Base-by-base conservation (phyloP, 352 stramenopile genomes). In the Phytophthora niederhauseri region DNA sequence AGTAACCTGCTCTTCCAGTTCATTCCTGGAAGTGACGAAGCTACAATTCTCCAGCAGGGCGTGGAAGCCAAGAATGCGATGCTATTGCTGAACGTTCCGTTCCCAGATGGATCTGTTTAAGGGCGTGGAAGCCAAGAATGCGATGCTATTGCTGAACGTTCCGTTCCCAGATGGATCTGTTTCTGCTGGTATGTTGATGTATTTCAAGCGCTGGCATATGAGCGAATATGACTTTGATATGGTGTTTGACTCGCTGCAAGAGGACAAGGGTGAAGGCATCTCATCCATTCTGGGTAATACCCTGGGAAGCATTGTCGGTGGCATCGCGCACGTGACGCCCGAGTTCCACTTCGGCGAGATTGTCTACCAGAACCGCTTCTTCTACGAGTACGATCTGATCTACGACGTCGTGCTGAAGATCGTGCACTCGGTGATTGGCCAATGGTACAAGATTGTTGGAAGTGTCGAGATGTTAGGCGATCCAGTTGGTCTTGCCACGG, bases 361-460 rank as follows among this genome's bases (percentile, higher is more conserved):
- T 56, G 52, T 77, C 52, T 92, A 91, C 72, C 64, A 75, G 26
- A 92, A 95, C 68, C 84, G 76, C 28, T 96, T 95, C 70, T 93
- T 96, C 51, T 92, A 94, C 71, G 78, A 93, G 63, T 91, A 95
- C 73, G 89, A 95, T 45, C 70, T 96, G 46, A 70, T 95, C 2
- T 90, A 82, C 50, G 84, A 88, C 24, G 87, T 96, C 14, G 64
- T 95, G 6, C 77, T 80, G 50, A 82, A 89, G 60, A 88, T 94
- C 57, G 85, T 95, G 14, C 73, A 85, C 57, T 84, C 78, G 4
- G 85, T 95, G 8, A 66, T 96, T 24, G 77, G 86, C 0, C 89
- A 96, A 66, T 96, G 89, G 89, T 96, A 96, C 74, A 95, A 94
- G 66, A 93, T 96, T 26, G 89, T 96, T 20, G 89, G 89, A 36